Evolutionary conservation across 129 eudicot genomes (phyloP).

Genomic region (Cynara cardunculus): DNA sequence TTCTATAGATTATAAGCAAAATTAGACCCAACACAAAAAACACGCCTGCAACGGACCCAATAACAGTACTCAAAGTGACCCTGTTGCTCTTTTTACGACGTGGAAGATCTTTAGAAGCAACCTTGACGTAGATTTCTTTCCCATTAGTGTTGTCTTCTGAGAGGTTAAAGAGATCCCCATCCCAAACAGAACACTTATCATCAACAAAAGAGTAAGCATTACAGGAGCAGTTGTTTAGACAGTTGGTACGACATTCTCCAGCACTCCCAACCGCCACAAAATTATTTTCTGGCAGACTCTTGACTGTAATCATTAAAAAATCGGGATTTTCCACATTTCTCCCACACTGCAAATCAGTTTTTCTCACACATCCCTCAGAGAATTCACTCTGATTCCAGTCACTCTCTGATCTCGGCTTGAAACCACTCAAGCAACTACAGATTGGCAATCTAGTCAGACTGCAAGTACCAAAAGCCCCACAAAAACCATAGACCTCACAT

Average conservation of each 20-base stretch:
- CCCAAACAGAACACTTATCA: constrained; percentile 47
- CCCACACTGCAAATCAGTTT: constrained; percentile 24
- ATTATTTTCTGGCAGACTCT: not conserved
- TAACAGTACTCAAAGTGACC: constrained; percentile 26
- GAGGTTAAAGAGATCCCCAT: constrained; percentile 43
- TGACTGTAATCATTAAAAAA: constrained; percentile 23
- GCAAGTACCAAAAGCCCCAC: constrained; percentile 69
- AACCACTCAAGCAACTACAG: constrained; percentile 67
- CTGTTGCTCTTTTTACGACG: constrained; percentile 15
- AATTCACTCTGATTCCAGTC: constrained; percentile 53
- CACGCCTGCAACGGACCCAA: constrained; percentile 33
- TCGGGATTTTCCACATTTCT: constrained; percentile 8
- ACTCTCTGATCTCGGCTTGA: constrained; percentile 29
- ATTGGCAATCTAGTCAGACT: constrained; percentile 35
- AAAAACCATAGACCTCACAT: constrained; percentile 54
- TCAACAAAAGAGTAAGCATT: constrained; percentile 51
- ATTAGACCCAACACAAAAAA: constrained; percentile 24
- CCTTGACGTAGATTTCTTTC: constrained; percentile 36
- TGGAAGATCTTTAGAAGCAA: constrained; percentile 46
- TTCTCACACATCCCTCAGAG: constrained; percentile 67
- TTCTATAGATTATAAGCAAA: constrained; percentile 12
- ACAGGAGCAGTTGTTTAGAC: constrained; percentile 51
- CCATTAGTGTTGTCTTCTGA: constrained; percentile 34
- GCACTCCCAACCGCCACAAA: constrained; percentile 23
- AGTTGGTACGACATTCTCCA: constrained; percentile 35